Evolutionary conservation across 352 stramenopile species (phyloP), one percentile per base, ranked within the genome.

Genomic region (Pythium vanterpoolii): DNA sequence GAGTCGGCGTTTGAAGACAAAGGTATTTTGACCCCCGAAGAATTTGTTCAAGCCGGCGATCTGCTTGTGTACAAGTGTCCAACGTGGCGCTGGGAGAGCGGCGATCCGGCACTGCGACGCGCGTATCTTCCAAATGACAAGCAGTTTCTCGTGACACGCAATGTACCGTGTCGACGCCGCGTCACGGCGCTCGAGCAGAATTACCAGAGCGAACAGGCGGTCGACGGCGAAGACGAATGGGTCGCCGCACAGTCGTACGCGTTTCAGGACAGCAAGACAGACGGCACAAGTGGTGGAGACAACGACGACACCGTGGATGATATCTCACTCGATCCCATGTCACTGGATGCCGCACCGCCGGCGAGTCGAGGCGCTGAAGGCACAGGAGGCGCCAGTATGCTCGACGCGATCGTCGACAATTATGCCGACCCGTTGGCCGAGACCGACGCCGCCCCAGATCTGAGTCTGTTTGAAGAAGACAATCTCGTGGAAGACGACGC

Each of bases 41-140:
- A 99, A 73, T 99, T 98, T 73, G 90, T 98, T 23, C 73, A 74
- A 33, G 95, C 94, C 6, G 94, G 96, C 6, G 96, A 99, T 63
- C 78, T 98, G 77, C 77, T 99, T 1, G 94, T 98, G 39, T 97
- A 96, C 80, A 97, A 96, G 64, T 98, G 95, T 63, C 96, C 96
- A 10, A 98, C 96, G 39, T 99, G 96, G 96, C 76, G 77, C 44
- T 99, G 96, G 85, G 83, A 92, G 45, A 87, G 75, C 56, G 87
- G 84, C 27, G 82, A 96, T 16, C 62, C 76, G 21, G 73, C 57
- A 49, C 62, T 73, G 21, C 66, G 72, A 26, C 80, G 86, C 42
- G 16, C 83, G 33, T 95, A 92, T 56, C 58, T 96, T 8, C 88
- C 88, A 2, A 68, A 60, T 5, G 77, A 93, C 68, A 96, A 96